Base-by-base conservation (phyloP, 1,139 yeast genomes). In the Scheffersomyces titani region DNA sequence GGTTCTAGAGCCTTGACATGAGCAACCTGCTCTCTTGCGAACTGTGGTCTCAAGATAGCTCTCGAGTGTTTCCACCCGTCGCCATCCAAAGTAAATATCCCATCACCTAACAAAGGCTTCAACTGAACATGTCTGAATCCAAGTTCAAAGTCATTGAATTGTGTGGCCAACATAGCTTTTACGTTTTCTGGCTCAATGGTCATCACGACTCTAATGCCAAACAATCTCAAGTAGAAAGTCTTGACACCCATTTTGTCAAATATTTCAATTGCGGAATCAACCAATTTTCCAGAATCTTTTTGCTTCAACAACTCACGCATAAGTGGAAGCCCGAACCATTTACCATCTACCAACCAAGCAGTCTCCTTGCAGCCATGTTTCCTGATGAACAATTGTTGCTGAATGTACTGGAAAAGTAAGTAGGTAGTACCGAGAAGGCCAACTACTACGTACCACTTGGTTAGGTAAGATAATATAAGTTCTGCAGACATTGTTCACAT, bases 11-110 rank as follows among this genome's bases (percentile, higher is more conserved):
- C 45, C 53, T 56, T 56, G 19, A 62, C 64, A 30, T 62, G 64
- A n/a, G 60, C 64, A 9, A 62, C 61, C 49, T 62, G 62, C 51
- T 62, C 65, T 45, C 63, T 54, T 22, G 63, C 61, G 52, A 62
- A 62, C 50, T 61, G 64, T 6, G 65, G 65, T 44, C 65, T 53
- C 58, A 62, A 60, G 63, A 62, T 59, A 11, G 63, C 58, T 24
- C 65, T 48, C 19, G 61, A 57, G 52, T 62, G 63, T 51, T 62
- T 62, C 65, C 65, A 62, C 9, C 63, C 64, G 1, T 56, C 55
- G 3, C 63, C 63, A 44, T 62, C 65, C 20, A 62, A 54, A 9
- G 65, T 61, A 55, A 62, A 62, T 40, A 62, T 61, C 2, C 65
- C 65, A 48, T 62, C 64, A 9, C 65, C 65, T 49, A 62, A 52